Evolutionary conservation across 2,329 filamentous ascomycete genomes (phyloP).

Genomic region (Orbilia blumenaviensis): DNA sequence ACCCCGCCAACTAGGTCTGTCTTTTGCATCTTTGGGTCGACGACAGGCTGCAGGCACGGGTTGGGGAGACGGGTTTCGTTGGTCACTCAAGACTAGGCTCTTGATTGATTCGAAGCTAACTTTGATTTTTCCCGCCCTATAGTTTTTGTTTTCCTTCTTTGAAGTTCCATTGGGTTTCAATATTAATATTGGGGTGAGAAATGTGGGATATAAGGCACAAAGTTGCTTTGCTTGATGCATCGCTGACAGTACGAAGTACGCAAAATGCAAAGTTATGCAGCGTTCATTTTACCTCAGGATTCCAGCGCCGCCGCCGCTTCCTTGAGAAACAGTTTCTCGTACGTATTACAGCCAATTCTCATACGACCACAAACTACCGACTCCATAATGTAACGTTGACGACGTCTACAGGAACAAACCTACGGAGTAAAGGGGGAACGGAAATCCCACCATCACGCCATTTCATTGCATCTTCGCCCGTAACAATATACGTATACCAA

Average conservation of each 20-base stretch:
- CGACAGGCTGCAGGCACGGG: not conserved
- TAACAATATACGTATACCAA: not conserved
- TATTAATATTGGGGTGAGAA: not conserved
- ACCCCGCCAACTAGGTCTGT: constrained; percentile 1
- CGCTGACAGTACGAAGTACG: not conserved
- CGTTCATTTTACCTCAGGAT: not conserved
- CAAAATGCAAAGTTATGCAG: not conserved
- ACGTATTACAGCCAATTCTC: not conserved
- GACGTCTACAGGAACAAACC: not conserved
- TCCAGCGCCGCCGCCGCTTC: too few species aligned
- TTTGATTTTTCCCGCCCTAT: not conserved
- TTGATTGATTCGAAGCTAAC: not conserved
- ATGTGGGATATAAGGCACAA: constrained; percentile 9
- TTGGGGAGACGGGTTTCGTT: constrained; percentile 1
- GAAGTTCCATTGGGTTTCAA: constrained; percentile 6
- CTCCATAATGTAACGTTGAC: not conserved
- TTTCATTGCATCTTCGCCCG: not conserved
- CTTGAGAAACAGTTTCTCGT: not conserved
- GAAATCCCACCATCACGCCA: constrained; percentile 12
- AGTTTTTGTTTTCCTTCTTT: not conserved
- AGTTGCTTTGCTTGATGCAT: not conserved
- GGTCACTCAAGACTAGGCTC: not conserved
- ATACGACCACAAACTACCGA: not conserved
- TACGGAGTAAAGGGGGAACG: too few species aligned
- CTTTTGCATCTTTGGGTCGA: constrained; percentile 1